A percentile compares a stretch with the other conserved stretches of the same genome.
phyloP scores from a whole-genome alignment of 257 asterid species.

The Salvia rosmarinus region DNA sequence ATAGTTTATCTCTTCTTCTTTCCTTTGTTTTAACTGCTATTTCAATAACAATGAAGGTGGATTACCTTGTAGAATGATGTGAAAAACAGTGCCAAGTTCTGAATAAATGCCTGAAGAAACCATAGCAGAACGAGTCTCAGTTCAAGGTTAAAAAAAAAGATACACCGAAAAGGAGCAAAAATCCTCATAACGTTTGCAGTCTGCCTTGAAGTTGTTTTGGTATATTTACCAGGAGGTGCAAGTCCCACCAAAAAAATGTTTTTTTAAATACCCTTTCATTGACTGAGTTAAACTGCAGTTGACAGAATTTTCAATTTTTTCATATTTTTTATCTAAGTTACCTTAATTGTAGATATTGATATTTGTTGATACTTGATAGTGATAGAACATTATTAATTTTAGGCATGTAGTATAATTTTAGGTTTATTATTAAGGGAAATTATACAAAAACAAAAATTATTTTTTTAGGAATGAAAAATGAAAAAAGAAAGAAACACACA shows the following conservation, averaged over 20 bases:
- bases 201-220: too few relatives aligned
- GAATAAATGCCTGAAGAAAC: conserved; percentile 78
- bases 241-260: too few relatives aligned
- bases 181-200: background rate
- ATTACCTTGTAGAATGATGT: conserved; percentile 91
- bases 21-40: conserved; percentile 1
- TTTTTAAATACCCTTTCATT: too few relatives aligned
- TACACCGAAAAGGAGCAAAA: background rate
- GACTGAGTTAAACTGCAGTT: too few relatives aligned
- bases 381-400: too few relatives aligned
- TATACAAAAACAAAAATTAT: background rate
- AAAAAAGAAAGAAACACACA: background rate
- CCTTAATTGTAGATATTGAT: too few relatives aligned
- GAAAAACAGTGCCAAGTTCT: conserved; percentile 91
- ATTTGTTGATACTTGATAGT: too few relatives aligned
- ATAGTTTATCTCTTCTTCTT: conserved; percentile 1
- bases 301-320: too few relatives aligned
- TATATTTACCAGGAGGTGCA: too few relatives aligned
- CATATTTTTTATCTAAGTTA: too few relatives aligned
- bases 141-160: conserved; percentile 13
- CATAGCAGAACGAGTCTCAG: conserved; percentile 28
- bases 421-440: background rate
- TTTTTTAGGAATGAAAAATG: background rate
- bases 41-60: conserved; percentile 5
- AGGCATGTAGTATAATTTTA: background rate